Conservation (phyloP, 2,329 filamentous ascomycete species). For the Fusarium aywerte region DNA sequence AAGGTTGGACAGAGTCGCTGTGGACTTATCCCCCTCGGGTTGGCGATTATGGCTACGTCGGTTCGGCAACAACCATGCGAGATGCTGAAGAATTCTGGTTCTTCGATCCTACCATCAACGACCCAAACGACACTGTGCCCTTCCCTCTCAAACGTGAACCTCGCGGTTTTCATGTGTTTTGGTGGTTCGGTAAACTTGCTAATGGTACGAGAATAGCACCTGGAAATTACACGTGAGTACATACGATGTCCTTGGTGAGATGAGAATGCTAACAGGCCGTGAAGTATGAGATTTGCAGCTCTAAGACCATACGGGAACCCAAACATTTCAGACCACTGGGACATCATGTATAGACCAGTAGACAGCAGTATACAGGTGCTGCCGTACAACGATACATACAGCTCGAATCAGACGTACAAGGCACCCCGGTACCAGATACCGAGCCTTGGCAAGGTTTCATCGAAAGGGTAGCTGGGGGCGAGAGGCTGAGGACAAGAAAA, state of each 20-base stretch:
- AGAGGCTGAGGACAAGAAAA: not conserved
- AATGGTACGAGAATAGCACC: slow-evolving; percentile 55
- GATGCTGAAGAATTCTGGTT: slow-evolving; percentile 48
- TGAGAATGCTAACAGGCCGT: slow-evolving; percentile 11
- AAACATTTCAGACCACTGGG: slow-evolving; percentile 55
- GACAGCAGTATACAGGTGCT: slow-evolving; percentile 51
- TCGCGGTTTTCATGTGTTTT: slow-evolving; percentile 50
- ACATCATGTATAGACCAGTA: slow-evolving; percentile 50
- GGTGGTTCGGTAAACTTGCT: slow-evolving; percentile 57
- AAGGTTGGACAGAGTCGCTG: slow-evolving; percentile 51
- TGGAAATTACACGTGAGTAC: slow-evolving; percentile 55
- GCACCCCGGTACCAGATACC: slow-evolving; percentile 13
- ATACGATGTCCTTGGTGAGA: not conserved
- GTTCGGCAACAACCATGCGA: slow-evolving; percentile 55
- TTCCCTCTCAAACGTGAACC: slow-evolving; percentile 53
- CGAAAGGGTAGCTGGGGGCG: not conserved
- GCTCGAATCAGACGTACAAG: slow-evolving; percentile 39
- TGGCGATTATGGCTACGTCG: slow-evolving; percentile 55
- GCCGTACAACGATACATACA: slow-evolving; percentile 46
- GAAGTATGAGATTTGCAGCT: slow-evolving; percentile 56
- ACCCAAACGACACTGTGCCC: slow-evolving; percentile 53
- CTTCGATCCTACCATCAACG: slow-evolving; percentile 51
- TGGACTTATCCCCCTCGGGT: slow-evolving; percentile 57
- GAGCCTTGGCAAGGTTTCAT: not conserved
- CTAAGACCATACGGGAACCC: slow-evolving; percentile 56